Conservation (phyloP, 2,329 filamentous ascomycete species). For the Colletotrichum endophyticum region DNA sequence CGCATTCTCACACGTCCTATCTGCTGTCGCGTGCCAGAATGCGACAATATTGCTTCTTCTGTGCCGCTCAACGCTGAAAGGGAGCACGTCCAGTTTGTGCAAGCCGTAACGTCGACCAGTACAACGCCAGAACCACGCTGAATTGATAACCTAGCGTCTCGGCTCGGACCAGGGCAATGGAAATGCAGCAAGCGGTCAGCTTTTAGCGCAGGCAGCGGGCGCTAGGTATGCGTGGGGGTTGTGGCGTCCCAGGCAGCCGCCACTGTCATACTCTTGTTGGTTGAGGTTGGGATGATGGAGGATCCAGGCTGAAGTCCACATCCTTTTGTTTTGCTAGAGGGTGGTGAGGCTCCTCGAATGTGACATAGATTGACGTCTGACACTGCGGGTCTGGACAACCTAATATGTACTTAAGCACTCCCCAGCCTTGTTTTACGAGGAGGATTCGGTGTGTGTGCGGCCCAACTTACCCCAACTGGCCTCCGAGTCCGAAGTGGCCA, state of each 20-base stretch:
- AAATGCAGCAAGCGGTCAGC: background rate
- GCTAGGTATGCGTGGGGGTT: background rate
- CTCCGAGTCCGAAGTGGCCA: background rate
- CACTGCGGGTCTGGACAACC: background rate
- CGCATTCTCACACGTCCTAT: background rate
- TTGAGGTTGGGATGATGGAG: background rate
- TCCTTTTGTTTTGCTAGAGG: background rate
- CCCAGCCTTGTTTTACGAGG: background rate
- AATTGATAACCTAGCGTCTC: background rate
- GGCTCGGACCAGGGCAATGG: background rate
- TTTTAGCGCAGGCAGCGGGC: background rate
- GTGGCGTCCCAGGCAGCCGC: background rate
- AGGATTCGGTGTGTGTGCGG: background rate
- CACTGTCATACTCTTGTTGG: background rate
- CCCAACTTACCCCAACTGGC: background rate
- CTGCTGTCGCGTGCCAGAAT: background rate
- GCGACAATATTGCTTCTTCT: background rate
- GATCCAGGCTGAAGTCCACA: background rate
- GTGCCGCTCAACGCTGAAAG: background rate
- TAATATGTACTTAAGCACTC: background rate
- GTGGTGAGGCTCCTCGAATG: background rate
- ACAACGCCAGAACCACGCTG: background rate
- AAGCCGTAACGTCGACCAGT: background rate
- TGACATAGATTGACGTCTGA: background rate
- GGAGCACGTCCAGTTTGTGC: background rate